A percentile compares a stretch with the other conserved stretches of the same genome.
Evolutionary conservation across 352 stramenopile species (phyloP).

Genomic region (Phytophthora sp.): DNA sequence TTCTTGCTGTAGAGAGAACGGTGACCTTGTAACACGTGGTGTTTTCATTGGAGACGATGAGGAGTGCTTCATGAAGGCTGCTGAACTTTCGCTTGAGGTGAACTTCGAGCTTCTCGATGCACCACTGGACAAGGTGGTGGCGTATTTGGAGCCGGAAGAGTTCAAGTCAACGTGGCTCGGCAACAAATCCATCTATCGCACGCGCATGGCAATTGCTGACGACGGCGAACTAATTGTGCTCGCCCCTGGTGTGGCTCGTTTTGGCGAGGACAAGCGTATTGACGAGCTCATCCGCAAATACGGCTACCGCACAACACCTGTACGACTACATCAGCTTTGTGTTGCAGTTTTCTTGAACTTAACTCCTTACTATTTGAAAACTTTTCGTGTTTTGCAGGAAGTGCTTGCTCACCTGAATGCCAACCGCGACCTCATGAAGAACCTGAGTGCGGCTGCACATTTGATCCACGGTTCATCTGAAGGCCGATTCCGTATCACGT

Average conservation of each 20-base stretch:
- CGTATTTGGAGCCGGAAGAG: conserved; percentile 96
- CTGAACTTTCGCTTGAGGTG: conserved; percentile 93
- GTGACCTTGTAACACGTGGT: conserved; percentile 83
- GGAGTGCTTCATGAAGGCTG: conserved; percentile 95
- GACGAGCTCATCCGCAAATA: conserved; percentile 97
- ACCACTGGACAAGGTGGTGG: conserved; percentile 93
- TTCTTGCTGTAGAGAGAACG: conserved; percentile 40
- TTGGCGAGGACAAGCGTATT: conserved; percentile 95
- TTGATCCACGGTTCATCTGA: conserved; percentile 98
- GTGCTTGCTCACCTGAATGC: conserved; percentile 92
- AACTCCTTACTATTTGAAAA: too few relatives aligned
- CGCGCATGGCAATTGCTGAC: conserved; percentile 97
- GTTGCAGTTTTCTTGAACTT: too few relatives aligned
- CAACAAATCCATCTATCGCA: conserved; percentile 98
- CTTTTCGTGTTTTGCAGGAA: conserved; percentile 61
- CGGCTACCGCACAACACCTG: conserved; percentile 95
- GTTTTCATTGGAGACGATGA: conserved; percentile 97
- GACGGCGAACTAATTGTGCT: conserved; percentile 95
- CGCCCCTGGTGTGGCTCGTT: conserved; percentile 93
- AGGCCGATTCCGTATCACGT: conserved; percentile 97
- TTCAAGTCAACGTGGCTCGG: conserved; percentile 99
- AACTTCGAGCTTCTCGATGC: conserved; percentile 96
- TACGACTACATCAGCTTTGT: conserved; percentile 38
- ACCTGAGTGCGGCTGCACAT: conserved; percentile 95
- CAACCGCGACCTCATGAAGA: conserved; percentile 95